A percentile compares a stretch with the other conserved stretches of the same genome.
Conservation (phyloP, 371 early-diverging fungal genomes). For the Mucor irregularis region DNA sequence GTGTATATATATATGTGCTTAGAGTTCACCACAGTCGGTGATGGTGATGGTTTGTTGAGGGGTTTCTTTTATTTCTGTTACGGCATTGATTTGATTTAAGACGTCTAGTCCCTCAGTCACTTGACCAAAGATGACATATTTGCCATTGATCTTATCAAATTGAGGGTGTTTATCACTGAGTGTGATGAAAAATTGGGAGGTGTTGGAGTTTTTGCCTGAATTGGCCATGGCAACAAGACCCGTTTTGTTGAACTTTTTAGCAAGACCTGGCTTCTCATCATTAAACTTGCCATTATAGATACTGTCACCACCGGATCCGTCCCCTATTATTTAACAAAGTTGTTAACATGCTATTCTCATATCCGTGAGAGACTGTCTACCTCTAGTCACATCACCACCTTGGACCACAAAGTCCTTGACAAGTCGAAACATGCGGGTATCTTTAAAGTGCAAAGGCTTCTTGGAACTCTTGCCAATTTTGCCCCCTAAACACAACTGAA, state of each 20-base stretch:
- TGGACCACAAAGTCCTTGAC: slow-evolving; percentile 72
- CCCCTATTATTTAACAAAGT: slow-evolving; percentile 27
- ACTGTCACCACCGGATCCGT: slow-evolving; percentile 79
- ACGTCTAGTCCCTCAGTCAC: slow-evolving; percentile 54
- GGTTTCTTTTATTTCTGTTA: slow-evolving; percentile 36
- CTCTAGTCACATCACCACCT: slow-evolving; percentile 81
- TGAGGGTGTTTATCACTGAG: slow-evolving; percentile 43
- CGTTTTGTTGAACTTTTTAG: slow-evolving; percentile 42
- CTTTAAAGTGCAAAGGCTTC: slow-evolving; percentile 58
- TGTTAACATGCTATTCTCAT: too few species aligned
- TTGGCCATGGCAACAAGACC: slow-evolving; percentile 85
- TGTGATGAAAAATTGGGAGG: slow-evolving; percentile 83
- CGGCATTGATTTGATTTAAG: slow-evolving; percentile 45
- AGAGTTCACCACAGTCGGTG: slow-evolving; percentile 36
- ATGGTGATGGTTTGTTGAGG: slow-evolving; percentile 44
- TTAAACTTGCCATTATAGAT: slow-evolving; percentile 72
- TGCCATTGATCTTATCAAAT: slow-evolving; percentile 66
- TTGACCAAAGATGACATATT: slow-evolving; percentile 82
- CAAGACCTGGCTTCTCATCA: slow-evolving; percentile 68
- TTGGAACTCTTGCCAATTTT: slow-evolving; percentile 49
- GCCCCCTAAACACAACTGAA: slow-evolving; percentile 54
- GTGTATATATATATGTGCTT: not conserved
- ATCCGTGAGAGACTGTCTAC: too few species aligned
- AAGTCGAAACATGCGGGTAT: slow-evolving; percentile 53
- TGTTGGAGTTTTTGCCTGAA: slow-evolving; percentile 78